Percentiles rank a stretch among this genome's conserved stretches.
phyloP scores from a whole-genome alignment of 805 yeast genomes.

The Cyberlindnera americana region DNA sequence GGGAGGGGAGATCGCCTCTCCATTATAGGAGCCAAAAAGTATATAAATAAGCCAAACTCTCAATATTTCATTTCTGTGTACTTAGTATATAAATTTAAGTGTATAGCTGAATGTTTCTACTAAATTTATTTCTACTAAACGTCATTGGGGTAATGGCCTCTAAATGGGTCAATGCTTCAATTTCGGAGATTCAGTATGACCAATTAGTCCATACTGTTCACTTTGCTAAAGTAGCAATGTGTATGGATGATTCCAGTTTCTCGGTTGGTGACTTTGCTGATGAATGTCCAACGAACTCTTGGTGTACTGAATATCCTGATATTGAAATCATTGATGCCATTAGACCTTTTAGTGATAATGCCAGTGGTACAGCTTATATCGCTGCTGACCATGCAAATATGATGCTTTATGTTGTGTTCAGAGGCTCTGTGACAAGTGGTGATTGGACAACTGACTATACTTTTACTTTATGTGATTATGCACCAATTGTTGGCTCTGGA shows the following conservation, averaged over 20 bases:
- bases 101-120: too few species aligned
- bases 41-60: too few species aligned
- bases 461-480: slow-evolving; percentile 42
- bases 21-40: too few species aligned
- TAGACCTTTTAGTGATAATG: slow-evolving; percentile 28
- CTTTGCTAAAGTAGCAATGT: slow-evolving; percentile 21
- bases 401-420: slow-evolving; percentile 49
- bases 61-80: too few species aligned
- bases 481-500: slow-evolving; percentile 31
- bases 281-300: slow-evolving; percentile 20
- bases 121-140: too few species aligned
- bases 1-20: too few species aligned
- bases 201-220: slow-evolving; percentile 14
- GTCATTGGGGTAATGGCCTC: slow-evolving; percentile 6
- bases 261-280: slow-evolving; percentile 13
- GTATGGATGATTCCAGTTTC: slow-evolving; percentile 15
- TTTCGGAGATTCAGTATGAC: slow-evolving; percentile 16
- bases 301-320: slow-evolving; percentile 15
- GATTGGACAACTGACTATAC: slow-evolving; percentile 65
- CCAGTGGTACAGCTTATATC: slow-evolving; percentile 53
- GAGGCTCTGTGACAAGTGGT: slow-evolving; percentile 61
- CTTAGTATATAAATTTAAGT: too few species aligned
- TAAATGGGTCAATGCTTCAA: slow-evolving; percentile 13
- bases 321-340: slow-evolving; percentile 13
- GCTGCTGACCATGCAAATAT: slow-evolving; percentile 44